These are phyloP conservation scores for Fraxinus platypoda DNA, from an alignment of 305 asterid species.

Conservation along the genomic window DNA sequence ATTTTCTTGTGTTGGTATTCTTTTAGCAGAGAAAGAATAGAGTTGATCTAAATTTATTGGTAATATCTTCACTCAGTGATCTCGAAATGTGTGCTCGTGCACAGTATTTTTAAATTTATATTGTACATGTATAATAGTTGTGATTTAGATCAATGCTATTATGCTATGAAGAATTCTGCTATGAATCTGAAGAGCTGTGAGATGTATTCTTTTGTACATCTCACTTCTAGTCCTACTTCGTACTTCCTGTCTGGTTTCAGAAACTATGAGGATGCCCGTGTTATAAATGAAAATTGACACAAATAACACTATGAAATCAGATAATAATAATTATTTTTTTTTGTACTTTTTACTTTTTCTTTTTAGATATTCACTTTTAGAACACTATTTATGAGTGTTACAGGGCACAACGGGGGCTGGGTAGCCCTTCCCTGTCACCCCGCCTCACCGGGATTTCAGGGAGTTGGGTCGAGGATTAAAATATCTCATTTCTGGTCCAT, in stretches of 20 bases:
- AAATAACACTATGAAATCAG: not conserved
- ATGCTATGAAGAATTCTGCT: not conserved
- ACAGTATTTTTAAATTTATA: not conserved
- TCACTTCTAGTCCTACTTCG: not conserved
- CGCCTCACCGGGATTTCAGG: not conserved
- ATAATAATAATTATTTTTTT: too few relatives aligned
- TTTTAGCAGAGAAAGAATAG: not conserved
- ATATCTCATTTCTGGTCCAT: not conserved
- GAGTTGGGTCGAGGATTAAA: not conserved
- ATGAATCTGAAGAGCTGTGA: not conserved
- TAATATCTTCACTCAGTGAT: not conserved
- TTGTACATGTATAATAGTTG: not conserved
- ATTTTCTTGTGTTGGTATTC: slow-evolving; percentile 15
- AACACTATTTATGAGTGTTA: not conserved
- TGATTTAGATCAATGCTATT: not conserved
- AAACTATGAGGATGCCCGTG: not conserved
- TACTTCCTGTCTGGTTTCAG: not conserved
- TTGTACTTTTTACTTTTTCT: too few relatives aligned
- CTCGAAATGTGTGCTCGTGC: not conserved
- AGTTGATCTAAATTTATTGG: not conserved
- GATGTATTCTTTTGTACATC: not conserved
- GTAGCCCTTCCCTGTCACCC: not conserved
- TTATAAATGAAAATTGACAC: not conserved
- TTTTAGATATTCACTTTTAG: not conserved
- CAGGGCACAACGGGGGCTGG: not conserved